Evolutionary conservation across 495 filamentous ascomycete species (phyloP).

Genomic region (Annulohypoxylon moriforme): DNA sequence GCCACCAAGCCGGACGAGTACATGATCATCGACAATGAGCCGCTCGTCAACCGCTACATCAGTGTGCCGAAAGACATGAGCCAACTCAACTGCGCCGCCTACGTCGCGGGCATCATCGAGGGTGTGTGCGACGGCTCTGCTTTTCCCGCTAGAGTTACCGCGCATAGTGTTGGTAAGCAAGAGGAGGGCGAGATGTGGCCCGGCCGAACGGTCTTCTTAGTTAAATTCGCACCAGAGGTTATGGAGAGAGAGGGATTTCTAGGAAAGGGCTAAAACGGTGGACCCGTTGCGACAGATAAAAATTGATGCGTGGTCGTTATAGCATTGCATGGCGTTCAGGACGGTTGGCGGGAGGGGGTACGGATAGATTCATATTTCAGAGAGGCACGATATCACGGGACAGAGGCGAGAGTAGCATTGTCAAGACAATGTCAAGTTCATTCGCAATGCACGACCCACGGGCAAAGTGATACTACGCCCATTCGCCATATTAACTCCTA

Average conservation of each 20-base stretch:
- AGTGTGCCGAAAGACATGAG: constrained; percentile 93
- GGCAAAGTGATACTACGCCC: constrained; percentile 13
- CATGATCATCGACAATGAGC: constrained; percentile 98
- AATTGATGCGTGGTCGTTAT: constrained; percentile 6
- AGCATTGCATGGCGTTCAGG: constrained; percentile 48
- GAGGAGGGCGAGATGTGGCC: constrained; percentile 90
- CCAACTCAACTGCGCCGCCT: constrained; percentile 95
- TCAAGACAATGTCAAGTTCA: constrained; percentile 8
- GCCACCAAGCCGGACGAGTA: constrained; percentile 88
- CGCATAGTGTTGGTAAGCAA: constrained; percentile 82
- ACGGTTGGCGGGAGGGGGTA: constrained; percentile 26
- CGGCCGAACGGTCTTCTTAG: constrained; percentile 91
- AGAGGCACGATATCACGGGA: constrained; percentile 17
- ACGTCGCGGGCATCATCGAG: constrained; percentile 94
- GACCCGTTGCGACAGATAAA: neutral
- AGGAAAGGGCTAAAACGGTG: constrained; percentile 50
- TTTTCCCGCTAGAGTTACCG: constrained; percentile 88
- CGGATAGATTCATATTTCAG: constrained; percentile 13
- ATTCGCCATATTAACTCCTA: constrained; percentile 22
- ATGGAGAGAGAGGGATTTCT: constrained; percentile 86
- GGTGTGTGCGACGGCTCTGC: constrained; percentile 92
- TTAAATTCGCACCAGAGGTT: constrained; percentile 88
- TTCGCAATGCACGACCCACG: neutral
- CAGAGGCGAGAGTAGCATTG: constrained; percentile 11
- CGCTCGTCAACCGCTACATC: constrained; percentile 92